Conservation (phyloP, 2,329 filamentous ascomycete species). For the Verticillium tricorpus region DNA sequence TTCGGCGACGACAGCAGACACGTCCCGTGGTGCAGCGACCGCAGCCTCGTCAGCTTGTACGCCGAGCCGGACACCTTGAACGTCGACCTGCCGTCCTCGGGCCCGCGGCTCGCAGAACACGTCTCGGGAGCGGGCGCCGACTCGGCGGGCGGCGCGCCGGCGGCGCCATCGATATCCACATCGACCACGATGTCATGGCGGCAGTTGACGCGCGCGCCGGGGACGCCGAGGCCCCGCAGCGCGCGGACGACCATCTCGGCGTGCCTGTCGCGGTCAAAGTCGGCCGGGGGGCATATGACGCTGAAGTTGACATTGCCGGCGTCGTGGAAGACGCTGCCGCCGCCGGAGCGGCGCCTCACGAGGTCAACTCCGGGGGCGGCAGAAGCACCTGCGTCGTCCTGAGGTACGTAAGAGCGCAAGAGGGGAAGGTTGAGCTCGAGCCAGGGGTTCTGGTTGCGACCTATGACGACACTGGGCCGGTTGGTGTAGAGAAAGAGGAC, state of each 20-base stretch:
- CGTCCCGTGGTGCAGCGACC: slow-evolving; percentile 90
- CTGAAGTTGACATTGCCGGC: slow-evolving; percentile 91
- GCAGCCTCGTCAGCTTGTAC: slow-evolving; percentile 80
- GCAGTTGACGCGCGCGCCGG: slow-evolving; percentile 71
- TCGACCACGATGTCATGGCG: slow-evolving; percentile 90
- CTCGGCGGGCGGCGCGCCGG: neutral
- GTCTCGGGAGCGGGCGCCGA: slow-evolving; percentile 5
- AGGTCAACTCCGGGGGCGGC: slow-evolving; percentile 39
- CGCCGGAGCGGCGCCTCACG: slow-evolving; percentile 81
- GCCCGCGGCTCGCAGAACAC: neutral
- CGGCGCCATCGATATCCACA: slow-evolving; percentile 15
- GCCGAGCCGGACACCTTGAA: slow-evolving; percentile 91
- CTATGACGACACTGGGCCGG: slow-evolving; percentile 80
- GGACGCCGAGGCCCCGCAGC: slow-evolving; percentile 54
- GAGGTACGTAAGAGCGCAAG: slow-evolving; percentile 29
- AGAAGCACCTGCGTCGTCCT: slow-evolving; percentile 1
- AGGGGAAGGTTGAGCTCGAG: slow-evolving; percentile 74
- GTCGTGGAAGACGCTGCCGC: slow-evolving; percentile 93
- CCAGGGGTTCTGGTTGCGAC: slow-evolving; percentile 98
- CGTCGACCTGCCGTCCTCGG: slow-evolving; percentile 19
- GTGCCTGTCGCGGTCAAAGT: slow-evolving; percentile 81
- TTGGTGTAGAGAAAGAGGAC: slow-evolving; percentile 89
- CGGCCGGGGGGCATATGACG: slow-evolving; percentile 73
- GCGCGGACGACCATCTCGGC: slow-evolving; percentile 92
- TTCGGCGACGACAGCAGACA: slow-evolving; percentile 78